These are phyloP conservation scores for Trichoderma sp. DNA, from an alignment of 2,329 filamentous ascomycete genomes.

Conservation along the genomic window DNA sequence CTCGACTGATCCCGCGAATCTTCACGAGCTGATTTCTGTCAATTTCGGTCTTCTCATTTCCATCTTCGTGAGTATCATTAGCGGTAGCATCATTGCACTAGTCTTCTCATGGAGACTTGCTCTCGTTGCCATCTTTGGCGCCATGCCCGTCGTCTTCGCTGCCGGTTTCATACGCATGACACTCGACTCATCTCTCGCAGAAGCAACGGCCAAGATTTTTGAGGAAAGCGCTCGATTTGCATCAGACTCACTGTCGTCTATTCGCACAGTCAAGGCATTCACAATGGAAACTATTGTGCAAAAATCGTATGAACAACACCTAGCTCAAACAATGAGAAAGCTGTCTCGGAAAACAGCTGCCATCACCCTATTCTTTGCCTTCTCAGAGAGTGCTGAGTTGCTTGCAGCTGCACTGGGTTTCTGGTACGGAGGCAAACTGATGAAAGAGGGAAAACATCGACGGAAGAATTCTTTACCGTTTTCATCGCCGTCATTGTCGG, in stretches of 20 bases:
- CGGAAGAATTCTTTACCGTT: not conserved
- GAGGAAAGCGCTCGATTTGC: not conserved
- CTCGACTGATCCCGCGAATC: not conserved
- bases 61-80: not conserved
- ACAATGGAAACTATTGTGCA: not conserved
- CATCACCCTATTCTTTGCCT: not conserved
- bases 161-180: not conserved
- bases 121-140: not conserved
- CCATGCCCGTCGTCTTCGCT: not conserved
- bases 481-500: not conserved
- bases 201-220: not conserved
- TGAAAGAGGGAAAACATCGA: not conserved
- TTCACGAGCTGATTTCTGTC: not conserved
- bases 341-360: not conserved
- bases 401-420: not conserved
- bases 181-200: not conserved
- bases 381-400: not conserved
- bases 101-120: not conserved
- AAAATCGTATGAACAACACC: not conserved
- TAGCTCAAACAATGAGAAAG: not conserved
- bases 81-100: not conserved
- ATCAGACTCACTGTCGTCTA: not conserved
- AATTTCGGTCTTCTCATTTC: not conserved
- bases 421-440: not conserved
- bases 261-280: not conserved